Conservation (phyloP, 495 filamentous ascomycete species). For the Aspergillus leporis region DNA sequence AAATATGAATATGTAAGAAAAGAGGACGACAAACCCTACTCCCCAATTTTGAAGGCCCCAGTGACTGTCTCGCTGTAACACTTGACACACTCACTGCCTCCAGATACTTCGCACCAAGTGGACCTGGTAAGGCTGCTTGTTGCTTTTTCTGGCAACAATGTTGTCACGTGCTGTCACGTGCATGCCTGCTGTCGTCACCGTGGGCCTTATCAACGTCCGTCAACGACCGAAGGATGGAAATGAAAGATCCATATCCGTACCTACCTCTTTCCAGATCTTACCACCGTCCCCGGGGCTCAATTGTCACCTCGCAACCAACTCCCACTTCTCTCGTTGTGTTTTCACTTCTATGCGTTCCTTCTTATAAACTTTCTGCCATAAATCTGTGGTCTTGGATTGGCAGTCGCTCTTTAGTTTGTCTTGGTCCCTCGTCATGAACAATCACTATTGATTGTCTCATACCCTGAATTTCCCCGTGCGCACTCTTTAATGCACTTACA, state of each 20-base stretch:
- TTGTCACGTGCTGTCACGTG: slow-evolving; percentile 7
- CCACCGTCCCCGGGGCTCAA: background rate
- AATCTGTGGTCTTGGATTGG: slow-evolving; percentile 10
- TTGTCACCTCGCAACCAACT: background rate
- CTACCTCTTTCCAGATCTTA: background rate
- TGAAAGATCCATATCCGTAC: background rate
- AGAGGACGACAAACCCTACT: background rate
- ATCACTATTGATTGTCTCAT: slow-evolving; percentile 19
- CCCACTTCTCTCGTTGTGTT: slow-evolving; percentile 3
- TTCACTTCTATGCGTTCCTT: slow-evolving; percentile 7
- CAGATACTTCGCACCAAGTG: background rate
- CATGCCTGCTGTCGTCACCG: slow-evolving; percentile 13
- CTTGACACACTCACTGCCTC: background rate
- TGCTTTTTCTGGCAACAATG: background rate
- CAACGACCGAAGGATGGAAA: background rate
- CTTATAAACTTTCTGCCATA: background rate
- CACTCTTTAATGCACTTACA: slow-evolving; percentile 4
- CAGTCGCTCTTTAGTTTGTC: slow-evolving; percentile 16
- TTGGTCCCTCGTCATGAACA: slow-evolving; percentile 18
- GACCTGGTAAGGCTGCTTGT: slow-evolving; percentile 2
- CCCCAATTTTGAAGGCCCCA: background rate
- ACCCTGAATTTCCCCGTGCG: slow-evolving; percentile 9
- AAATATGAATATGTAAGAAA: too few species aligned
- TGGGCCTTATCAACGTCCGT: slow-evolving; percentile 4
- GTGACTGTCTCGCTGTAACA: background rate